A percentile compares a stretch with the other conserved stretches of the same genome.
Evolutionary conservation across 345 rosid species (phyloP).

Genomic region (Pistacia atlantica): DNA sequence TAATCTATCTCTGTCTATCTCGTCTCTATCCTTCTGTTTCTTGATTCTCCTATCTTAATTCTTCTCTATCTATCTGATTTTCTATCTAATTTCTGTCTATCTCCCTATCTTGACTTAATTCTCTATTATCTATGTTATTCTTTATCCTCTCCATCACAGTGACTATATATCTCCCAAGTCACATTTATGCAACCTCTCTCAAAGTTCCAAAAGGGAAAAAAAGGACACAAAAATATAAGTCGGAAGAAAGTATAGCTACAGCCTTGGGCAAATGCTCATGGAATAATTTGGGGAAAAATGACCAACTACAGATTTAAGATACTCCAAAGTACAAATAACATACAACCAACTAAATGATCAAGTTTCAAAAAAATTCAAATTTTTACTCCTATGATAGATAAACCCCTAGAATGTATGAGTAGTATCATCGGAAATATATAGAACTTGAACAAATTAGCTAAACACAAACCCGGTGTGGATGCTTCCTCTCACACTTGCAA

Average conservation of each 20-base stretch:
- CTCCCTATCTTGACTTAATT: too few relatives aligned
- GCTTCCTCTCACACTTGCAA: slow-evolving; percentile 81
- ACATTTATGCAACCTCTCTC: not conserved
- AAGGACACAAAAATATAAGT: not conserved
- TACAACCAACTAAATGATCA: not conserved
- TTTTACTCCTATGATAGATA: not conserved
- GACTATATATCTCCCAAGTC: not conserved
- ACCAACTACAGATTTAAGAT: slow-evolving; percentile 1
- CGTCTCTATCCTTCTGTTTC: too few relatives aligned
- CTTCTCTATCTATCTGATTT: too few relatives aligned
- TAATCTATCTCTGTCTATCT: too few relatives aligned
- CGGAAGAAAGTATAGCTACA: not conserved
- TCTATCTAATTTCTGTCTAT: too few relatives aligned
- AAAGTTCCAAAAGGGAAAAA: not conserved
- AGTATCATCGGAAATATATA: not conserved
- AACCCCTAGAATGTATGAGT: not conserved
- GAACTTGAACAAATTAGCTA: not conserved
- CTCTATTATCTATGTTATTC: too few relatives aligned
- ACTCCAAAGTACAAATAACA: not conserved
- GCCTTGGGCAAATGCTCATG: not conserved
- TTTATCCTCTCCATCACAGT: too few relatives aligned
- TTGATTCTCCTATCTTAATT: too few relatives aligned
- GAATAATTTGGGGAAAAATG: not conserved
- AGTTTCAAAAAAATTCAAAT: not conserved
- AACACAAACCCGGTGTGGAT: slow-evolving; percentile 65